Base-by-base conservation (phyloP, 108 stramenopile species). In the Conticribra guillardii region DNA sequence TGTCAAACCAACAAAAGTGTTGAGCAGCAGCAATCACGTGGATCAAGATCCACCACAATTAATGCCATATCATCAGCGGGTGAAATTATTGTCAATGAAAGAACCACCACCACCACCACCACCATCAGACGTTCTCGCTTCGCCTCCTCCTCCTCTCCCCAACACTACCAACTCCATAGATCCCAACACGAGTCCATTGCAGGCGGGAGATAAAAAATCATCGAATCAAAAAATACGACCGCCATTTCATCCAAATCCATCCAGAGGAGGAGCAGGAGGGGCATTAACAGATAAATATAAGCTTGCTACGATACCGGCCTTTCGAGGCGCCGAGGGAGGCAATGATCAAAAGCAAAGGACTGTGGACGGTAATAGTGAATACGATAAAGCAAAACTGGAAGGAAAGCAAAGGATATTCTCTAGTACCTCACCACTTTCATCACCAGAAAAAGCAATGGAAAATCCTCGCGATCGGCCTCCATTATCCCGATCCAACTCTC, bases 41-140 rank as follows among this genome's bases (percentile, higher is more conserved):
- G 33, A 26, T 5, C 15, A 57, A 11, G 49, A 26, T 48, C 60
- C 79, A 67, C 67, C 82, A n/a, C 79, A 69, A 48, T 52, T 80
- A 54, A 33, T 86, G 41, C 85, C 85, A 4, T 86, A 86, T 55
- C 72, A 83, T 21, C 76, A 86, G 58, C 71, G 85, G 27, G 55
- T 72, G 69, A 82, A 80, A 54, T 41, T 83, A 54, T 41, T 83
- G 23, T 48, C 26, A 5, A 27, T 18, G 18, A 58, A 34, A 26
- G 37, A 67, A 54, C 65, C 21, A 54, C 65, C 52, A 24, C 37
- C 65, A 1, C 5, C 19, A 7, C 53, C 21, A 17, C 51, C 30
- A 23, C 51, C 52, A 33, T 32, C 31, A 4, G 33, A 28, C 9
- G 11, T 11, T 15, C 22, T 23, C 14, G 23, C 37, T 33, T 21